Evolutionary conservation across 2,329 filamentous ascomycete species (phyloP).

Genomic region (Venturia asperata): DNA sequence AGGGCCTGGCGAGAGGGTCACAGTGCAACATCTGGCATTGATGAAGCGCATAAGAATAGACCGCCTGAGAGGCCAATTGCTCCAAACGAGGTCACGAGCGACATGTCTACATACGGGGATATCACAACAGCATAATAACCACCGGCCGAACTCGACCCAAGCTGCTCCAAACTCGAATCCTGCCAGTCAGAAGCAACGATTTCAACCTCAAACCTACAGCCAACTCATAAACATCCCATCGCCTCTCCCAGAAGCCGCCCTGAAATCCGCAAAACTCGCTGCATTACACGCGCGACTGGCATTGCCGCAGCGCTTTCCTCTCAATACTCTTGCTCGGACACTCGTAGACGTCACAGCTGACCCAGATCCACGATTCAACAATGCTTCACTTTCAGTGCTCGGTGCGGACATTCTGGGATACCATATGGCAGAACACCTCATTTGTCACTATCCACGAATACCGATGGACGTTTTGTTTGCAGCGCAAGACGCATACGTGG

Average conservation of each 20-base stretch:
- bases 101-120: conserved; percentile 19
- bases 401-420: conserved; percentile 80
- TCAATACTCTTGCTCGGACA: conserved; percentile 77
- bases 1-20: background rate
- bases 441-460: conserved; percentile 84
- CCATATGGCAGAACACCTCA: conserved; percentile 79
- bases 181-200: background rate
- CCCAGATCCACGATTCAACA: conserved; percentile 74
- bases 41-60: conserved; percentile 59
- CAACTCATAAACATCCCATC: conserved; percentile 50
- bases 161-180: background rate
- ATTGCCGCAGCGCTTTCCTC: conserved; percentile 71
- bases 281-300: conserved; percentile 85
- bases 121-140: conserved; percentile 27
- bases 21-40: conserved; percentile 20
- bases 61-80: conserved; percentile 54
- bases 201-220: background rate
- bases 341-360: conserved; percentile 85
- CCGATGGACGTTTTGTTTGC: conserved; percentile 83
- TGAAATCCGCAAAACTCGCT: conserved; percentile 76
- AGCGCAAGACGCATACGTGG: conserved; percentile 76
- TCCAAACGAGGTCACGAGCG: conserved; percentile 39
- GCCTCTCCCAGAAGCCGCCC: conserved; percentile 60
- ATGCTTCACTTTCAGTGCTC: conserved; percentile 71
- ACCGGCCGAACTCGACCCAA: conserved; percentile 27